Evolutionary conservation across 305 asterid species (phyloP), one percentile per base, ranked within the genome.

Genomic region (Fraxinus xanthoxyloides): DNA sequence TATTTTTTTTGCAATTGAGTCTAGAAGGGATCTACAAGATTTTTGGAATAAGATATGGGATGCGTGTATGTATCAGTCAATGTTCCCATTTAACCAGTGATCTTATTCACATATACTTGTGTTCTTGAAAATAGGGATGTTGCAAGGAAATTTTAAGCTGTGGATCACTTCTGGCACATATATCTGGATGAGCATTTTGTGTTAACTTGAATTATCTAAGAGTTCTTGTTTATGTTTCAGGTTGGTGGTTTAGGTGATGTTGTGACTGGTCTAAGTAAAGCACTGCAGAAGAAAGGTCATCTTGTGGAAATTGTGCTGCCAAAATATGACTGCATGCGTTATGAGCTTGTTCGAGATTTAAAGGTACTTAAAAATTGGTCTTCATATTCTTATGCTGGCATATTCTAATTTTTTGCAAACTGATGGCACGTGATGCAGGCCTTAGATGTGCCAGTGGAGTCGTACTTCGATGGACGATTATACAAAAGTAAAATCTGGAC

Each of bases 231-330:
- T 85, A 24, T 36, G 28, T 80, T 69, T 79, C 80, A 96, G 99
- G 99, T 96, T 65, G 99, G 99, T 85, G 99, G 99, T 81, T 82
- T 96, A 81, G 99, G 98, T 76, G 99, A 96, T 86, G 99, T 96
- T 79, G 98, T 94, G 86, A 84, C 98, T 82, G 98, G 98, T 80
- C 96, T 96, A 80, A 88, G 99, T 86, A 96, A 93, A 88, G 98
- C 98, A 12, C 90, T 96, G 84, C 98, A 93, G 90, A 92, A 88
- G 92, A 91, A 90, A 85, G 99, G 98, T 61, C 99, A 96, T 85
- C 98, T 93, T 77, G 98, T 94, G 87, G 98, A 96, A 90, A 85
- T 96, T 88, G 76, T 96, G 84, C 88, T 96, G 81, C 99, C 99
- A 10, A 96, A 94, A 87, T 96, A 96, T 87, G 99, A 96, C 79